Conservation (phyloP, 2,329 filamentous ascomycete genomes). For the Pseudodiploospora longispora region DNA sequence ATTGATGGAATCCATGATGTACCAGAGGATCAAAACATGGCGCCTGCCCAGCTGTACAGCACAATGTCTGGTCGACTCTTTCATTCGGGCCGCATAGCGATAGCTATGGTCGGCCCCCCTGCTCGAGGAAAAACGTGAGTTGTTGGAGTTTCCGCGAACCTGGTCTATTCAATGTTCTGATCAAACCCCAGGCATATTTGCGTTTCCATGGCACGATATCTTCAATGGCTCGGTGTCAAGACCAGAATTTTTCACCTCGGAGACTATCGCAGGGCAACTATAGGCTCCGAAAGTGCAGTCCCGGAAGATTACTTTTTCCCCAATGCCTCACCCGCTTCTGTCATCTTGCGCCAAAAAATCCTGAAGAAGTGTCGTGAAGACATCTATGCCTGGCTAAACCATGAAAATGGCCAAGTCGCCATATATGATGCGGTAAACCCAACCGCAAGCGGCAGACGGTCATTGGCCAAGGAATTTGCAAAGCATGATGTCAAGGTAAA, state of each 20-base stretch:
- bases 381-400: slow-evolving; percentile 91
- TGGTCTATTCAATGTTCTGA: slow-evolving; percentile 9
- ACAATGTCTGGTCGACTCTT: slow-evolving; percentile 96
- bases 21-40: slow-evolving; percentile 71
- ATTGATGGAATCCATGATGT: slow-evolving; percentile 96
- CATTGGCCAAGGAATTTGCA: slow-evolving; percentile 90
- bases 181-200: slow-evolving; percentile 67
- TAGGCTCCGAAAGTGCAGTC: slow-evolving; percentile 74
- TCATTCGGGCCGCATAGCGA: slow-evolving; percentile 93
- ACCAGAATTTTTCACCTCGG: slow-evolving; percentile 96
- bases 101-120: slow-evolving; percentile 91
- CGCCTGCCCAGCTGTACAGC: slow-evolving; percentile 93
- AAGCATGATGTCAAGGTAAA: slow-evolving; percentile 87
- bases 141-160: not conserved
- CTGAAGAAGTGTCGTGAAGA: slow-evolving; percentile 95
- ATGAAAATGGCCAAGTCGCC: slow-evolving; percentile 95
- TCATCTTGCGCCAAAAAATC: slow-evolving; percentile 94
- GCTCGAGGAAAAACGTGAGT: slow-evolving; percentile 88
- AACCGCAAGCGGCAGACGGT: slow-evolving; percentile 69
- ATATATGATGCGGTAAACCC: slow-evolving; percentile 99
- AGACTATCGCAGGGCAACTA: slow-evolving; percentile 87
- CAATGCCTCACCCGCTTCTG: slow-evolving; percentile 82
- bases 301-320: slow-evolving; percentile 98
- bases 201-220: slow-evolving; percentile 87
- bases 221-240: slow-evolving; percentile 96